Base-by-base conservation (phyloP, 495 filamentous ascomycete species). In the Trypethelium eluteriae region DNA sequence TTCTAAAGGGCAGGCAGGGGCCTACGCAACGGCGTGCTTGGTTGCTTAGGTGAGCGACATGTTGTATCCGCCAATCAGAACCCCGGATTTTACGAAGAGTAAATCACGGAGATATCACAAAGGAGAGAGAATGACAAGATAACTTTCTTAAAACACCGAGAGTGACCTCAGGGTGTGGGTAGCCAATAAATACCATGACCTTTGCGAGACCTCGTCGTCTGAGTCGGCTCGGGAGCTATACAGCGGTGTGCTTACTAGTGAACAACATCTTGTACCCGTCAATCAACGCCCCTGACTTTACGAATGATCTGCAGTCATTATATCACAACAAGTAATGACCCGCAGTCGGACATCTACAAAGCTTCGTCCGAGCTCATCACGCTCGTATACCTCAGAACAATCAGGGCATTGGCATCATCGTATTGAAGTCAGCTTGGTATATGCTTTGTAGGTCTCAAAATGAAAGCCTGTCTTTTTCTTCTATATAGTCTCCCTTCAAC, bases 181-280 rank as follows among this genome's bases (percentile, higher is more conserved):
- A 46, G 41, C 41, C 16, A 18, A 53, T 53, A 18, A 53, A 18
- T 53, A 53, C 10, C 49, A 18, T 53, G n/a, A 53, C 49, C 49
- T 53, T 53, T 53, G 49, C 49, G 49, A 53, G 49, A 53, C 11
- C 41, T 44, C 11, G 49, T 18, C n/a, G 49, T 53, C 49, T 53
- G 49, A n/a, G 49, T 9, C 49, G 18, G 49, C 41, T 46, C 9
- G 12, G 49, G n/a, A n/a, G 12, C n/a, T 46, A 16, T 9, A 16
- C 41, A 46, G 14, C 41, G 41, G 41, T 16, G 41, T 46, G 41
- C 41, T 46, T 46, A 46, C 14, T 25, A 25, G 14, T 16, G 41
- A 46, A 46, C 41, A 46, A 16, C 41, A 16, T 16, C 9, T 46
- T 46, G 41, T 46, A 46, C 14, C 16, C 9, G n/a, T 2, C 49